Evolutionary conservation across 2,329 filamentous ascomycete species (phyloP), one percentile per base, ranked within the genome.

Genomic region (Nothomitra cinnamomea): DNA sequence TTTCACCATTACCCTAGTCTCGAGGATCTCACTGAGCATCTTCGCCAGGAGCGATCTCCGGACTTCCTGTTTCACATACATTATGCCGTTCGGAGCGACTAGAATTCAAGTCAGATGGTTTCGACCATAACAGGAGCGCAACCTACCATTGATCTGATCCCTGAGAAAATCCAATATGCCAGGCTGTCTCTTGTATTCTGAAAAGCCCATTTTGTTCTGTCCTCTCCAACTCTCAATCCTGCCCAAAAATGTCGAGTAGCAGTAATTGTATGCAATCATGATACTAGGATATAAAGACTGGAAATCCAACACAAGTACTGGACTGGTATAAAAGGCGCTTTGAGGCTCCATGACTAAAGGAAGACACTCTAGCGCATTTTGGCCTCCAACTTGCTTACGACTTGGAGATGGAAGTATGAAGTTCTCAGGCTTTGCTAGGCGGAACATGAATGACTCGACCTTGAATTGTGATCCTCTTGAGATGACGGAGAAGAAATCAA

Each of bases 191-290:
- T 83, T 75, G 67, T 94, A 96, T 57, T 95, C 83, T 25, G 81
- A 80, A 64, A 96, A 95, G 0, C 92, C 92, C 83, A 98, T 87
- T 68, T 96, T 95, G 70, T 87, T 89, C 28, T 78, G 80, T 1
- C 88, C 89, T n/a, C 87, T 80, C 90, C 90, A 95, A 60, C 81
- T 79, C 25, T 81, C 78, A 40, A 95, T 81, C 28, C 92, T 80
- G 0, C 92, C 92, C 0, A 96, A 74, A 60, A 89, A 98, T 0
- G 92, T 98, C 0, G 92, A 96, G 64, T 98, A 98, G 69, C 92
- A 98, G 64, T 95, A 92, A 62, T 98, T 98, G 71, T 98, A 96
- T 0, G 92, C 92, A 63, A 98, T 96, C 88, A 98, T 95, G 56
- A 96, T 83, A 66, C 89, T 95, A 0, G 92, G 92, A 59, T 98